Percentiles rank a stretch among this genome's conserved stretches.
Evolutionary conservation across 108 stramenopile species (phyloP).

Genomic region (Cyclotella kingstonii): DNA sequence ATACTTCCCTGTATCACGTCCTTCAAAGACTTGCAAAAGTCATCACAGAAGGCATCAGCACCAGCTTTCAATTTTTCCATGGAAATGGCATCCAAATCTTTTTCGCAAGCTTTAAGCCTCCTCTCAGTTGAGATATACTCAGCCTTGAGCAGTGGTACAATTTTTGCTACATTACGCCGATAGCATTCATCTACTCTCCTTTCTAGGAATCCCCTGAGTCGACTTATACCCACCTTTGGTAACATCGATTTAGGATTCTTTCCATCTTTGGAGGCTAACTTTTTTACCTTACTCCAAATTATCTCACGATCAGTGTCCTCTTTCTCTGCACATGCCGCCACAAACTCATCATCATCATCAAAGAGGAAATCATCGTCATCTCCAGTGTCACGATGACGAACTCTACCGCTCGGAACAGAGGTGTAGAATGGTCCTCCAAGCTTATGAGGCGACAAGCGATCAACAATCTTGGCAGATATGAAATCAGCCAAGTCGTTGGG

Average conservation of each 20-base stretch:
- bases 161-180: conserved; percentile 86
- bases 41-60: conserved; percentile 86
- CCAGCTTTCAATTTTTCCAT: conserved; percentile 74
- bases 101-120: conserved; percentile 68
- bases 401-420: conserved; percentile 89
- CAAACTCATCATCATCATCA: conserved; percentile 80
- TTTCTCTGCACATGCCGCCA: conserved; percentile 58
- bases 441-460: conserved; percentile 74
- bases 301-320: conserved; percentile 57
- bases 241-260: conserved; percentile 42
- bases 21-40: conserved; percentile 71
- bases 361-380: conserved; percentile 56
- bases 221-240: conserved; percentile 67
- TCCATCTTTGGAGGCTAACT: conserved; percentile 19
- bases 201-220: conserved; percentile 85
- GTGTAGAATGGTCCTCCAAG: conserved; percentile 93
- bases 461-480: conserved; percentile 67
- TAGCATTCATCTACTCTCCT: conserved; percentile 89
- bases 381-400: conserved; percentile 45
- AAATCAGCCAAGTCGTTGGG: conserved; percentile 84
- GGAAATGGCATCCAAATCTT: conserved; percentile 80
- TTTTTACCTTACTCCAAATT: conserved; percentile 42
- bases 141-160: conserved; percentile 88
- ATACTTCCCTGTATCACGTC: conserved; percentile 84
- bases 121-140: conserved; percentile 66